Evolutionary conservation across 208 protist species (phyloP), one percentile per base, ranked within the genome.

Genomic region (Leishmania mexicana): DNA sequence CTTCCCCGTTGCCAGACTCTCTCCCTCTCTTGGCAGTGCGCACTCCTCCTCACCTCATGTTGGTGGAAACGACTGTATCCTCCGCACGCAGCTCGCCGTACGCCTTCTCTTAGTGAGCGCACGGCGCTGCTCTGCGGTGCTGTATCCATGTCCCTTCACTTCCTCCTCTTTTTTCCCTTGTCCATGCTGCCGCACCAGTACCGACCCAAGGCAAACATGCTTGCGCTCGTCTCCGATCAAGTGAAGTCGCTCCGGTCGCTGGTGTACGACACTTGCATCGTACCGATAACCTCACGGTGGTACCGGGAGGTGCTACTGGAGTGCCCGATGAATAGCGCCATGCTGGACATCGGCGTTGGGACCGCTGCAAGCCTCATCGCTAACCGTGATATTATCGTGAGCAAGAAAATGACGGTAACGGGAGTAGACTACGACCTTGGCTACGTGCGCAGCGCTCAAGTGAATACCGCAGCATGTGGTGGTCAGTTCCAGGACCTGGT

Each of bases 301-400:
- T 96, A 97, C 81, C 90, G 92, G 3, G 87, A 93, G 81, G 92
- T 96, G 68, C 87, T 97, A 57, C 67, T 90, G 62, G 87, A 93
- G 75, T 93, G 88, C 74, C 90, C 92, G 5, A 86, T 91, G 75
- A 80, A 87, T 71, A 86, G 77, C 45, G 71, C n/a, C 40, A 80
- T 97, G 83, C 83, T 96, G 40, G 94, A 96, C 70, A 87, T 96
- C 45, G 93, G 94, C 17, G 92, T 97, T 47, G 92, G 93, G 73
- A 96, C 92, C 8, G 92, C 86, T 21, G 89, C 85, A n/a, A 92
- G 92, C 81, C 92, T 97, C 51, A 83, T 97, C 47, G 81, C 81
- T 13, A 97, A 96, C 79, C 87, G 90, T 75, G 90, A 96, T 76
- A 87, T 97, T 64, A 75, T 97, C 51, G 65, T 88, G 49, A 96